Base-by-base conservation (phyloP, 2,329 filamentous ascomycete species). In the Neofusicoccum laricinum region DNA sequence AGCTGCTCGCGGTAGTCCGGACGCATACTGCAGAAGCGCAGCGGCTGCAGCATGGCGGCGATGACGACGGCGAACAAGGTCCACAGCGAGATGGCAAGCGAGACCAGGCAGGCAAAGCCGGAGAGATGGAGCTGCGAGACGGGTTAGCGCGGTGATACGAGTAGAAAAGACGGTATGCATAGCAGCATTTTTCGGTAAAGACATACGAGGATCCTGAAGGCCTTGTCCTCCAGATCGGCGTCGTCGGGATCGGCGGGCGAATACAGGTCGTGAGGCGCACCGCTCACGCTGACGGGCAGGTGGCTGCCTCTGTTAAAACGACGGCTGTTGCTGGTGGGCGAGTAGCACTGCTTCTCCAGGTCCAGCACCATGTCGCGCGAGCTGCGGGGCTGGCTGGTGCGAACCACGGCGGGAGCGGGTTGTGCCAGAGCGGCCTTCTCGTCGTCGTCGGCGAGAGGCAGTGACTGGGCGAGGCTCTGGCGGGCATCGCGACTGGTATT, bases 81-180 rank as follows among this genome's bases (percentile, higher is more conserved):
- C 78, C 86, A 88, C 55, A 86, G 65, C 43, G 80, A 77, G 67
- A 85, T 82, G 66, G 80, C 71, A 36, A 85, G 69, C 61, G 85
- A 86, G 68, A 87, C 79, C 6, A 86, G 70, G 12, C 83, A 82
- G 67, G 84, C 82, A 15, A 85, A 81, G 25, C 78, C 73, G 19
- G 83, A 84, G 40, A 86, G 78, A 69, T 82, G 85, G 68, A 86
- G 78, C 83, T 84, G 66, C 0, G n/a, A n/a, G 21, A 32, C 12
- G 15, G 25, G 63, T 59, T 38, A 46, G 63, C 45, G 51, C 21
- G 41, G 34, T 4, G 14, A 19, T 19, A 38, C n/a, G 2, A n/a
- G 36, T n/a, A 25, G 32, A 61, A 25, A 32, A 14, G 36, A 15
- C 15, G 50, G 21, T 25, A 15, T 19, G 15, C 21, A 38, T 45